A percentile compares a stretch with the other conserved stretches of the same genome.
phyloP scores from a whole-genome alignment of 192 early-diverging fungal species.

The Coemansia sp. region DNA sequence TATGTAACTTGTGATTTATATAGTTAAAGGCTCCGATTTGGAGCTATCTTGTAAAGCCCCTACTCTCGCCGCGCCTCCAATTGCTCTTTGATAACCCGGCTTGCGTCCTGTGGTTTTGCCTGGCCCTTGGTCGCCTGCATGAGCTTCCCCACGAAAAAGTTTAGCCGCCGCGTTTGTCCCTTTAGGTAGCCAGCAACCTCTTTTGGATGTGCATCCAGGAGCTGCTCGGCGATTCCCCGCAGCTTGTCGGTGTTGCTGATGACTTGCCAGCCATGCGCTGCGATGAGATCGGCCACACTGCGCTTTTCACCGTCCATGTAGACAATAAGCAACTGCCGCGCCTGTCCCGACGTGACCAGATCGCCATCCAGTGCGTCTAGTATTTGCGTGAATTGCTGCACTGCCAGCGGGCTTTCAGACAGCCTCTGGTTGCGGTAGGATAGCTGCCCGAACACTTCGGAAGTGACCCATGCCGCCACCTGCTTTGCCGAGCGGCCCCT shows the following conservation, averaged over 20 bases:
- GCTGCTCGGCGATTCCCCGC: constrained; percentile 1
- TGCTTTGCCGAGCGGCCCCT: constrained; percentile 19
- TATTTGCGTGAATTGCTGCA: constrained; percentile 53
- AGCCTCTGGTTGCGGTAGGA: constrained; percentile 28
- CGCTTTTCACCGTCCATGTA: constrained; percentile 63
- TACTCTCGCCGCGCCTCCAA: constrained; percentile 8
- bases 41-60: too few species aligned
- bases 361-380: constrained; percentile 56
- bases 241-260: constrained; percentile 31
- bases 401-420: constrained; percentile 46
- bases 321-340: constrained; percentile 61
- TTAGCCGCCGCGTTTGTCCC: constrained; percentile 62
- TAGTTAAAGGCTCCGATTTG: too few species aligned
- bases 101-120: constrained; percentile 67
- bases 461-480: constrained; percentile 50
- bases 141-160: constrained; percentile 79
- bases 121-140: constrained; percentile 75
- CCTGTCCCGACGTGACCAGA: constrained; percentile 57
- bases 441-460: constrained; percentile 50
- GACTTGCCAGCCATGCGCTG: constrained; percentile 57
- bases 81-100: constrained; percentile 50
- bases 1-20: too few species aligned
- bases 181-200: constrained; percentile 56
- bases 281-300: constrained; percentile 52
- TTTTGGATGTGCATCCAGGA: constrained; percentile 27